These are phyloP conservation scores for Tetrahymena malaccensis DNA, from an alignment of 73 alveolate species.

Conservation along the genomic window DNA sequence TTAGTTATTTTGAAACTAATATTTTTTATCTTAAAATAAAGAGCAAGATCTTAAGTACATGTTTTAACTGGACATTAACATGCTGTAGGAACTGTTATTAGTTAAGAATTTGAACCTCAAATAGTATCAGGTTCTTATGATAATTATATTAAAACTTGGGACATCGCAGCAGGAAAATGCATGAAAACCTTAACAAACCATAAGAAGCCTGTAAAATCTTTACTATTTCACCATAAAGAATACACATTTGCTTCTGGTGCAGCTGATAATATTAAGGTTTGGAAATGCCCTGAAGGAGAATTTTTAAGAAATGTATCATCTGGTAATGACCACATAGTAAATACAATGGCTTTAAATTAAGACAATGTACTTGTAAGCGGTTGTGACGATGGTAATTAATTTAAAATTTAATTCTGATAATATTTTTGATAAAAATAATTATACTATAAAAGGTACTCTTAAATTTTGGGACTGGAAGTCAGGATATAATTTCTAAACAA, in stretches of 20 bases:
- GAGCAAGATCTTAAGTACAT: slow-evolving; percentile 83
- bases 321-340: slow-evolving; percentile 88
- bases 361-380: slow-evolving; percentile 89
- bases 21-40: not conserved
- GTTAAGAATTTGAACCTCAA: slow-evolving; percentile 90
- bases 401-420: too few relatives aligned
- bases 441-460: slow-evolving; percentile 4
- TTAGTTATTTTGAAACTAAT: not conserved
- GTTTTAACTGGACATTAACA: slow-evolving; percentile 94
- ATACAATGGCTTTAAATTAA: slow-evolving; percentile 70
- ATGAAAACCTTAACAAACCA: slow-evolving; percentile 94
- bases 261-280: slow-evolving; percentile 91
- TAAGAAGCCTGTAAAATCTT: slow-evolving; percentile 91
- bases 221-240: slow-evolving; percentile 88
- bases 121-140: slow-evolving; percentile 88
- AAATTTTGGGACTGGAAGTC: slow-evolving; percentile 90
- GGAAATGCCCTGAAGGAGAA: slow-evolving; percentile 95
- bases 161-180: slow-evolving; percentile 79
- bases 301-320: slow-evolving; percentile 76
- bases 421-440: too few relatives aligned
- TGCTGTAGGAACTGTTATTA: slow-evolving; percentile 77
- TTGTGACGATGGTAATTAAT: slow-evolving; percentile 80
- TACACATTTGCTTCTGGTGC: slow-evolving; percentile 95
- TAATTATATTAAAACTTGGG: slow-evolving; percentile 78
- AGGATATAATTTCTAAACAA: slow-evolving; percentile 82